A percentile compares a stretch with the other conserved stretches of the same genome.
Conservation (phyloP, 345 rosid genomes). For the Populus alba region DNA sequence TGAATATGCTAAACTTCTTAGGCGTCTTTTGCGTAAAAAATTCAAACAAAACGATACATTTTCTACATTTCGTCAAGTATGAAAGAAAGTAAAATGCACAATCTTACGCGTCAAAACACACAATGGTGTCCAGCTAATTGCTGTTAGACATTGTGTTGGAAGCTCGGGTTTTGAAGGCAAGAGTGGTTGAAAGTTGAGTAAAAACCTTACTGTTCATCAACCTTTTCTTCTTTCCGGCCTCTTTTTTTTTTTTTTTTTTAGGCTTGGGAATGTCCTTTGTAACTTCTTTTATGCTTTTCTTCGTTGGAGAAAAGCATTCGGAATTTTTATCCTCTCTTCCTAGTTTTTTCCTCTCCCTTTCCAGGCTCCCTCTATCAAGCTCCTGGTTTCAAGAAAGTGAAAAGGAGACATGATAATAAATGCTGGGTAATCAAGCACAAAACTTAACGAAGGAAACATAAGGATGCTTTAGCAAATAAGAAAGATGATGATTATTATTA, state of each 20-base stretch:
- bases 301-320: background rate
- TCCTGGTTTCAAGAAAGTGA: background rate
- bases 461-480: background rate
- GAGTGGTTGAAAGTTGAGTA: background rate
- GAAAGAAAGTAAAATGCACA: background rate
- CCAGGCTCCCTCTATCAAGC: background rate
- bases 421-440: background rate
- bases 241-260: background rate
- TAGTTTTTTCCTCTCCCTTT: background rate
- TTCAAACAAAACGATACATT: background rate
- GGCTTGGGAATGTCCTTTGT: background rate
- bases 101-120: background rate
- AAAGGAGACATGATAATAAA: background rate
- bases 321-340: background rate
- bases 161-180: background rate
- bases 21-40: background rate
- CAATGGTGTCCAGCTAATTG: conserved; percentile 18
- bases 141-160: background rate
- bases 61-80: background rate
- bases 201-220: background rate
- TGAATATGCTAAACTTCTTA: background rate
- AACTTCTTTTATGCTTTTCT: background rate
- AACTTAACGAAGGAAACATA: background rate
- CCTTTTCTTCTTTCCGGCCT: background rate
- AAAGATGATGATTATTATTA: background rate